phyloP scores from a whole-genome alignment of 208 protist species.

The Wallacemonas sp. region DNA sequence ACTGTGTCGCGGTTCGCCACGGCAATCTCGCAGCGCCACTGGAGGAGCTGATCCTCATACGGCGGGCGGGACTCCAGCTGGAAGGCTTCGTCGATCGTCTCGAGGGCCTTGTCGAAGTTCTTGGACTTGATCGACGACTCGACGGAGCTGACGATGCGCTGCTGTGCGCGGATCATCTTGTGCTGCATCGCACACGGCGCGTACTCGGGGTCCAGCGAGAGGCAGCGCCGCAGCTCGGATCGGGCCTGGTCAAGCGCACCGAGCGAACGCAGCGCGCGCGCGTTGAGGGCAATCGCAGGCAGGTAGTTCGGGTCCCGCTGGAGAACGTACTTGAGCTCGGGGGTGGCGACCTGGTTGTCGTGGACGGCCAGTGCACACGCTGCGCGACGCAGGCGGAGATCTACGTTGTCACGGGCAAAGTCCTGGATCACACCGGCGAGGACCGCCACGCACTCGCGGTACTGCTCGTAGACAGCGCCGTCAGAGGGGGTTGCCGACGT shows the following conservation, averaged over 20 bases:
- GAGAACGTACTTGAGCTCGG: conserved; percentile 78
- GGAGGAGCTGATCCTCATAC: conserved; percentile 65
- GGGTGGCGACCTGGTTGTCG: conserved; percentile 49
- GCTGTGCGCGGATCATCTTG: conserved; percentile 70
- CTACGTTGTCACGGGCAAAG: conserved; percentile 67
- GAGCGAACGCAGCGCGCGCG: conserved; percentile 65
- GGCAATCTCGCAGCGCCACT: conserved; percentile 80
- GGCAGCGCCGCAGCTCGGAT: conserved; percentile 70
- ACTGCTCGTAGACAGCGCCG: conserved; percentile 16
- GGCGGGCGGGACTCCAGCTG: conserved; percentile 51
- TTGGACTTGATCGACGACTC: conserved; percentile 35
- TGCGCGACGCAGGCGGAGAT: conserved; percentile 80
- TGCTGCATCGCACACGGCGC: conserved; percentile 62
- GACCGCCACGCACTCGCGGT: conserved; percentile 54
- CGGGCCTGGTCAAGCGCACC: conserved; percentile 75
- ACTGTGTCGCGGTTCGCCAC: conserved; percentile 57
- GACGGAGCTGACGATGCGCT: conserved; percentile 40
- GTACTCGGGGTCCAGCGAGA: conserved; percentile 87
- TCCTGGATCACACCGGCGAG: conserved; percentile 62
- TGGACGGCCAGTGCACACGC: conserved; percentile 73
- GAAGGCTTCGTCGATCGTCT: conserved; percentile 44
- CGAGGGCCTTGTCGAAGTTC: conserved; percentile 49
- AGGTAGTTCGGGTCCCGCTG: conserved; percentile 72
- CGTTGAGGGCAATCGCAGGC: conserved; percentile 67
- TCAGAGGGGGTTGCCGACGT: conserved; percentile 6